A percentile compares a stretch with the other conserved stretches of the same genome.
phyloP scores from a whole-genome alignment of 495 filamentous ascomycete genomes.

The Hypoxylon crocopeplum region DNA sequence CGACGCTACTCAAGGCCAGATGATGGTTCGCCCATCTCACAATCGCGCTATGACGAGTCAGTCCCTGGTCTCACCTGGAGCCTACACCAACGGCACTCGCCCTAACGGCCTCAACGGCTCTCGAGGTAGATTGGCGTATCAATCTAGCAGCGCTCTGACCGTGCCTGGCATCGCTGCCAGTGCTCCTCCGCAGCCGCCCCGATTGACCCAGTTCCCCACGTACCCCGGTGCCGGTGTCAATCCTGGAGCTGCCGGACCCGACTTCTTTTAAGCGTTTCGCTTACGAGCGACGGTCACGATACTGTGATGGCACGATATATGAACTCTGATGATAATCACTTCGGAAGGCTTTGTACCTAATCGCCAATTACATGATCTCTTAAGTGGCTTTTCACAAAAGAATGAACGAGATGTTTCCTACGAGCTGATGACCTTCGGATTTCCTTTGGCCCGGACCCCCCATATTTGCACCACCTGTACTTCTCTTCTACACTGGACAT shows the following conservation, averaged over 20 bases:
- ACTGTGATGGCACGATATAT: conserved; percentile 45
- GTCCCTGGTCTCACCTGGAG: conserved; percentile 36
- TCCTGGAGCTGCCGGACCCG: conserved; percentile 29
- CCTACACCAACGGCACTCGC: conserved; percentile 33
- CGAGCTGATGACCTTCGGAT: conserved; percentile 40
- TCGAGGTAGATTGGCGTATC: conserved; percentile 36
- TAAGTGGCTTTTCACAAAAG: conserved; percentile 21
- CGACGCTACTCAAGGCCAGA: conserved; percentile 52
- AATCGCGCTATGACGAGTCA: conserved; percentile 43
- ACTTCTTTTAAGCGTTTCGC: conserved; percentile 40
- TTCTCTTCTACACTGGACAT: conserved; percentile 28
- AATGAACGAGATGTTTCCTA: conserved; percentile 41
- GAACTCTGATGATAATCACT: conserved; percentile 35
- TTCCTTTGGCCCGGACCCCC: conserved; percentile 17
- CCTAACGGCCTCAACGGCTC: conserved; percentile 32
- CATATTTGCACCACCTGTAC: neutral
- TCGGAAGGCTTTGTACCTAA: conserved; percentile 30
- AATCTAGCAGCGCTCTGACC: conserved; percentile 34
- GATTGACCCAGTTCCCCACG: conserved; percentile 27
- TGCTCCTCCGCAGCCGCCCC: conserved; percentile 36
- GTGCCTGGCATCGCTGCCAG: conserved; percentile 21
- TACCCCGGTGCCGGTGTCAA: conserved; percentile 33
- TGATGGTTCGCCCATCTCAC: conserved; percentile 43
- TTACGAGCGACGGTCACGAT: conserved; percentile 13
- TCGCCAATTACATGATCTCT: conserved; percentile 23